Evolutionary conservation across 805 yeast genomes (phyloP).

Genomic region (Kazachstania bromeliacearum): DNA sequence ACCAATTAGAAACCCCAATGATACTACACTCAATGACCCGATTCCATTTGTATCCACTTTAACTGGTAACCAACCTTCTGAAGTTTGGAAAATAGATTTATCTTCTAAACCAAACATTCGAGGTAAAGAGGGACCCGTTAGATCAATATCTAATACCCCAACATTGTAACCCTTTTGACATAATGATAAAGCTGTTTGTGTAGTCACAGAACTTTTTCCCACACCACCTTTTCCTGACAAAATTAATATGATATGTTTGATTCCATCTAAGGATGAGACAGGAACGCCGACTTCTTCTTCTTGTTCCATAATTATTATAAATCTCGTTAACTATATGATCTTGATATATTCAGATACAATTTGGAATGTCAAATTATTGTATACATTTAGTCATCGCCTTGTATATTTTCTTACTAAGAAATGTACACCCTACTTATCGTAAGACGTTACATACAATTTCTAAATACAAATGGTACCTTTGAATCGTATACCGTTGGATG

Average conservation of each 20-base stretch:
- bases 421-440: too few relatives aligned
- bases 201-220: slow-evolving; percentile 92
- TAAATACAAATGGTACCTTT: too few relatives aligned
- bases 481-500: too few relatives aligned
- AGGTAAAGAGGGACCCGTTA: slow-evolving; percentile 95
- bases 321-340: too few relatives aligned
- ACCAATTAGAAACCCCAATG: slow-evolving; percentile 76
- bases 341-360: too few relatives aligned
- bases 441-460: too few relatives aligned
- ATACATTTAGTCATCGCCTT: too few relatives aligned
- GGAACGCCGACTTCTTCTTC: slow-evolving; percentile 12
- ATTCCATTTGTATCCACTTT: slow-evolving; percentile 29
- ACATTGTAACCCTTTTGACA: slow-evolving; percentile 64
- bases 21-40: slow-evolving; percentile 58
- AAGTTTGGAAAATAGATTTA: slow-evolving; percentile 69
- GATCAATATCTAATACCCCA: slow-evolving; percentile 91
- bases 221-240: slow-evolving; percentile 97
- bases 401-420: too few relatives aligned
- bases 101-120: slow-evolving; percentile 89
- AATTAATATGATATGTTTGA: slow-evolving; percentile 71
- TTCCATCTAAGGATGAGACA: slow-evolving; percentile 35
- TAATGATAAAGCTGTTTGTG: slow-evolving; percentile 82
- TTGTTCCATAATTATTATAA: too few relatives aligned
- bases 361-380: too few relatives aligned
- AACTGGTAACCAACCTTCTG: slow-evolving; percentile 91